These are phyloP conservation scores for Cystobasidium ongulense DNA, from an alignment of 768 basidiomycete species.

Conservation along the genomic window DNA sequence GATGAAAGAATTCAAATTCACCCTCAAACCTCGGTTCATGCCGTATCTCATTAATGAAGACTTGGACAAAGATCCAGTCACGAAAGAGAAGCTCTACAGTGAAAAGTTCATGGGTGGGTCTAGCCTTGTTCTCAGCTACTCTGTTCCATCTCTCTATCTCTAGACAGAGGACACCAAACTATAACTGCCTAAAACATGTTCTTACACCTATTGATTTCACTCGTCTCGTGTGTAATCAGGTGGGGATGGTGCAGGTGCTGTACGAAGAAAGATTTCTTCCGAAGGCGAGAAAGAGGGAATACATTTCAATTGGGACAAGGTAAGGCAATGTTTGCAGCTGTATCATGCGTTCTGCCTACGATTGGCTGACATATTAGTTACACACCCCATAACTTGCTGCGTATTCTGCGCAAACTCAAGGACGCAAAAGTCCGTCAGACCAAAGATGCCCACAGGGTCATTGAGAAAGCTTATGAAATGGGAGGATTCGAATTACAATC, in stretches of 20 bases:
- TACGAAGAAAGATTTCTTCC: constrained; percentile 31
- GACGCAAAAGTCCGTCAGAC: constrained; percentile 60
- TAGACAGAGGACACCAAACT: background rate
- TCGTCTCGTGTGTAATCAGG: background rate
- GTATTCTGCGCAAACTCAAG: no score
- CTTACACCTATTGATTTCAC: no score
- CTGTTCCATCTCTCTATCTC: no score
- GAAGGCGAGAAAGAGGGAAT: constrained; percentile 26
- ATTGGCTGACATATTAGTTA: no score
- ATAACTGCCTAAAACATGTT: background rate
- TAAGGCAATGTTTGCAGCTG: no score
- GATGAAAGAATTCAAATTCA: constrained; percentile 27
- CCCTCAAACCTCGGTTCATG: constrained; percentile 32
- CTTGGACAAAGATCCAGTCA: constrained; percentile 10
- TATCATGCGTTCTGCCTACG: background rate
- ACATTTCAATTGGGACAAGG: constrained; percentile 36
- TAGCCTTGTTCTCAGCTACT: background rate
- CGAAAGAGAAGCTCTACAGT: constrained; percentile 17
- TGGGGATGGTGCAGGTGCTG: constrained; percentile 21
- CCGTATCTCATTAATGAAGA: constrained; percentile 40
- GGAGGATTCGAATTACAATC: constrained; percentile 59
- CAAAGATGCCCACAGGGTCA: constrained; percentile 62
- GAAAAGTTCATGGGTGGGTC: constrained; percentile 24
- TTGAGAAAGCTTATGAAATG: constrained; percentile 59
- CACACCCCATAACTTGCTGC: background rate